Percentiles rank a stretch among this genome's conserved stretches.
Evolutionary conservation across 495 filamentous ascomycete species (phyloP).

Genomic region (Penicillium herquei): DNA sequence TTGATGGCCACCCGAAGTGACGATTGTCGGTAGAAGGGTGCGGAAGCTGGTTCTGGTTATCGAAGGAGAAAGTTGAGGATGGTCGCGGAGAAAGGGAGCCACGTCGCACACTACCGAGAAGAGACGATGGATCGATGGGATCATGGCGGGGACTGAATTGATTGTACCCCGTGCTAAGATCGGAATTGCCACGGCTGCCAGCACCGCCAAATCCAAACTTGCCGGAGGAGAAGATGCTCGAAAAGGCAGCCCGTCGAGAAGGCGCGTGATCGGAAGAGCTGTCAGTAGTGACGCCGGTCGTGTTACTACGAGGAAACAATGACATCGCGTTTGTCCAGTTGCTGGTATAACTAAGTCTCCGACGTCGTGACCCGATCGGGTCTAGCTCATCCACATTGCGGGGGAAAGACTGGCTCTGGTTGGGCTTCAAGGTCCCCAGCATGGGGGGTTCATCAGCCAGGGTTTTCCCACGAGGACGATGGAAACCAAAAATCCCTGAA

Average conservation of each 20-base stretch:
- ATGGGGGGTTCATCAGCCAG: slow-evolving; percentile 65
- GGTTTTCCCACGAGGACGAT: slow-evolving; percentile 69
- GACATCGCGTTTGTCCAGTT: slow-evolving; percentile 59
- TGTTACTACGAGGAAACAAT: slow-evolving; percentile 50
- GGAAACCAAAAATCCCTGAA: slow-evolving; percentile 64
- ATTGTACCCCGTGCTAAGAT: slow-evolving; percentile 53
- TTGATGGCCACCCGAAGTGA: slow-evolving; percentile 62
- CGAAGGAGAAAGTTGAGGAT: slow-evolving; percentile 75
- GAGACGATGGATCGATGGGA: slow-evolving; percentile 53
- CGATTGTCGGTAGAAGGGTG: slow-evolving; percentile 78
- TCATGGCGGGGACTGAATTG: slow-evolving; percentile 62
- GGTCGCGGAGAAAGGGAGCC: slow-evolving; percentile 72
- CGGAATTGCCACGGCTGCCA: slow-evolving; percentile 42
- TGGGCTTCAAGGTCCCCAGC: slow-evolving; percentile 69
- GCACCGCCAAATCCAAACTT: slow-evolving; percentile 42
- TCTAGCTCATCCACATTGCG: slow-evolving; percentile 66
- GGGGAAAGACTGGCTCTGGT: slow-evolving; percentile 82
- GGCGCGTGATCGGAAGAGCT: slow-evolving; percentile 46
- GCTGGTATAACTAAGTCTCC: slow-evolving; percentile 63
- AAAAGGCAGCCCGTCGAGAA: slow-evolving; percentile 43
- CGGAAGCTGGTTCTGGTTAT: slow-evolving; percentile 61
- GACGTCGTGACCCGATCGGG: slow-evolving; percentile 62
- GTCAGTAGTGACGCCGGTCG: slow-evolving; percentile 39
- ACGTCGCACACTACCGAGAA: slow-evolving; percentile 53
- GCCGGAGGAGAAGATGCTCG: slow-evolving; percentile 46